Conservation (phyloP, 495 filamentous ascomycete genomes). For the Pyrenula massariospora region DNA sequence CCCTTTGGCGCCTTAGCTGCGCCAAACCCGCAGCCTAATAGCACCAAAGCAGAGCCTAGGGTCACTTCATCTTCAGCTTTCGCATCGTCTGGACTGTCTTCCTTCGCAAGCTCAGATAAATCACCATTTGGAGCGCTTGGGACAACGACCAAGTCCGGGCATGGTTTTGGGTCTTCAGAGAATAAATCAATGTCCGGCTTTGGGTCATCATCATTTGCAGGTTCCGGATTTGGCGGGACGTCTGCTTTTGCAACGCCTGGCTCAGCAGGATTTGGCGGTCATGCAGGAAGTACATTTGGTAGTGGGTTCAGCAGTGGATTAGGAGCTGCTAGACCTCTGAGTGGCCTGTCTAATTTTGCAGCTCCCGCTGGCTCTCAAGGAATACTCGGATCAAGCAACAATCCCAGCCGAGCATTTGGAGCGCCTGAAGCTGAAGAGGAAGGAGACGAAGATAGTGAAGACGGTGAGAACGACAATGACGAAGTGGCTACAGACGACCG, state of each 20-base stretch:
- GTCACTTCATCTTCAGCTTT: conserved; percentile 39
- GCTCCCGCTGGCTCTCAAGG: conserved; percentile 39
- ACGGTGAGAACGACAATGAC: conserved; percentile 30
- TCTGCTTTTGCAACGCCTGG: conserved; percentile 18
- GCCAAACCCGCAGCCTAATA: conserved; percentile 9
- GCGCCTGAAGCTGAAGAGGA: conserved; percentile 54
- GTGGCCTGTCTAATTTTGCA: conserved; percentile 58
- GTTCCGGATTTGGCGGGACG: conserved; percentile 21
- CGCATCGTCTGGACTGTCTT: conserved; percentile 35
- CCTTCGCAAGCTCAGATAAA: conserved; percentile 38
- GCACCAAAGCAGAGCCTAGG: conserved; percentile 7
- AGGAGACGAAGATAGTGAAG: conserved; percentile 32
- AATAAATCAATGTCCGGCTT: neutral
- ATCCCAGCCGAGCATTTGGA: conserved; percentile 41
- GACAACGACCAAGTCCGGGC: conserved; percentile 22
- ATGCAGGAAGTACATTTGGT: conserved; percentile 29
- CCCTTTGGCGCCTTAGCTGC: conserved; percentile 33
- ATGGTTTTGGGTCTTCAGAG: neutral
- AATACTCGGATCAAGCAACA: conserved; percentile 37
- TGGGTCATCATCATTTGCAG: conserved; percentile 1
- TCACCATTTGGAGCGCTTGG: conserved; percentile 46
- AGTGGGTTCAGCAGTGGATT: conserved; percentile 45
- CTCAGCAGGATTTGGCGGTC: conserved; percentile 19
- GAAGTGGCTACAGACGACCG: conserved; percentile 36
- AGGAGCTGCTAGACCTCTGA: conserved; percentile 29